phyloP scores from a whole-genome alignment of 2,329 filamentous ascomycete species.

The Lasiodiplodia sp. region DNA sequence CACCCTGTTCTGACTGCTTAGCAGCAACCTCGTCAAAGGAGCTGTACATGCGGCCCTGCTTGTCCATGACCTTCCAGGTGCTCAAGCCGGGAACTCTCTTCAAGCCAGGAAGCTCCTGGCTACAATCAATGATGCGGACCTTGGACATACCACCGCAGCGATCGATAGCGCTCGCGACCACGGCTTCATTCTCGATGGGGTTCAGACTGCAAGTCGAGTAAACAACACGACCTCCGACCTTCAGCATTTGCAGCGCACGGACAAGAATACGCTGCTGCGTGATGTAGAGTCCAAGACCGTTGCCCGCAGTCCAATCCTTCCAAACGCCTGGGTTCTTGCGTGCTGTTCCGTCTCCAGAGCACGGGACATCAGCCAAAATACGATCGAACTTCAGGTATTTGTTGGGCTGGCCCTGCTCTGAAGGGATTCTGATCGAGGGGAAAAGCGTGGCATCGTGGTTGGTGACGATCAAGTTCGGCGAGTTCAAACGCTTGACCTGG shows the following conservation, averaged over 20 bases:
- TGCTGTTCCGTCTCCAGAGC: conserved; percentile 91
- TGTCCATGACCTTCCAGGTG: conserved; percentile 91
- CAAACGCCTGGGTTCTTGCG: conserved; percentile 94
- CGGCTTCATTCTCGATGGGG: conserved; percentile 94
- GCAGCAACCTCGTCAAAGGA: conserved; percentile 83
- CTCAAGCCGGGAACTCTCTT: conserved; percentile 79
- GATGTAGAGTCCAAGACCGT: conserved; percentile 83
- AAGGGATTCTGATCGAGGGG: conserved; percentile 85
- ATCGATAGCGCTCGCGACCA: conserved; percentile 86
- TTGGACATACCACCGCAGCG: conserved; percentile 84
- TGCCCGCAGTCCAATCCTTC: conserved; percentile 92
- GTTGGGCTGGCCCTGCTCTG: conserved; percentile 61
- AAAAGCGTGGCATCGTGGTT: conserved; percentile 98
- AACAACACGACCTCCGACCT: conserved; percentile 90
- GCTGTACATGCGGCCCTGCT: conserved; percentile 78
- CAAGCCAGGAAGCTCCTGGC: conserved; percentile 76
- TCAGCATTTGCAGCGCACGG: conserved; percentile 92
- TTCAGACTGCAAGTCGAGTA: conserved; percentile 99
- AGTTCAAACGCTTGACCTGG: conserved; percentile 95
- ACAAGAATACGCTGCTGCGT: conserved; percentile 91
- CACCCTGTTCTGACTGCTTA: conserved; percentile 60
- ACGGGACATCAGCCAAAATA: conserved; percentile 95
- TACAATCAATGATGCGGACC: conserved; percentile 85
- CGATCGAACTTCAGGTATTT: conserved; percentile 95
- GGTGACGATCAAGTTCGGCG: conserved; percentile 94